These are phyloP conservation scores for Fusarium chuoi DNA, from an alignment of 2,329 filamentous ascomycete genomes.

Conservation along the genomic window DNA sequence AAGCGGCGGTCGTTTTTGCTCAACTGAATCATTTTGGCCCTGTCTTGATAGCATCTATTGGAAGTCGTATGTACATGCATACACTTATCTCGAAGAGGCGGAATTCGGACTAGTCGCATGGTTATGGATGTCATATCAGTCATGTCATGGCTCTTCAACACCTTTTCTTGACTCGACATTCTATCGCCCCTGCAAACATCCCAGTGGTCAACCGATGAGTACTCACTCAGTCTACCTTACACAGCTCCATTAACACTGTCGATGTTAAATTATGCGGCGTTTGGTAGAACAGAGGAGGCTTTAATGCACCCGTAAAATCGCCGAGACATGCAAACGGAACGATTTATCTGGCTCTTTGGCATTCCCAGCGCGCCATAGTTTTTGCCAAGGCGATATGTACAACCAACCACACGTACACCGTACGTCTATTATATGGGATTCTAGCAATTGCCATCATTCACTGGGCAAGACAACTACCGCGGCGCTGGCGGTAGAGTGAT, in stretches of 20 bases:
- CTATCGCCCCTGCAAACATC: slow-evolving; percentile 10
- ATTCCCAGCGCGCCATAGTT: slow-evolving; percentile 25
- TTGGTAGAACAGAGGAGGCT: slow-evolving; percentile 23
- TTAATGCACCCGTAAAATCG: slow-evolving; percentile 40
- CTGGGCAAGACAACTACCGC: slow-evolving; percentile 11
- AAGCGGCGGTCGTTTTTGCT: slow-evolving; percentile 16
- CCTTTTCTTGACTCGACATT: slow-evolving; percentile 16
- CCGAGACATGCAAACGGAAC: slow-evolving; percentile 43
- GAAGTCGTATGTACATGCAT: slow-evolving; percentile 1
- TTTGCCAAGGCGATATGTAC: background rate
- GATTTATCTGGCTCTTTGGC: slow-evolving; percentile 8
- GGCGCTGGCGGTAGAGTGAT: background rate
- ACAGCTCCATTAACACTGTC: background rate
- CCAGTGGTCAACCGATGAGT: background rate
- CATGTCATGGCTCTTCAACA: slow-evolving; percentile 8
- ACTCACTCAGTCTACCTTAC: background rate
- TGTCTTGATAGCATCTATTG: slow-evolving; percentile 3
- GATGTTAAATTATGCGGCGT: slow-evolving; percentile 20
- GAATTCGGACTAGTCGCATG: slow-evolving; percentile 2
- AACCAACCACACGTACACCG: background rate
- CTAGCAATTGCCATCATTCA: slow-evolving; percentile 35
- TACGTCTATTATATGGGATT: slow-evolving; percentile 31
- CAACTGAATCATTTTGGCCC: slow-evolving; percentile 20
- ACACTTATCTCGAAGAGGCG: background rate
- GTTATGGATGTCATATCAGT: slow-evolving; percentile 21